phyloP scores from a whole-genome alignment of 2,329 filamentous ascomycete genomes.

The Colletotrichum higginsianum region DNA sequence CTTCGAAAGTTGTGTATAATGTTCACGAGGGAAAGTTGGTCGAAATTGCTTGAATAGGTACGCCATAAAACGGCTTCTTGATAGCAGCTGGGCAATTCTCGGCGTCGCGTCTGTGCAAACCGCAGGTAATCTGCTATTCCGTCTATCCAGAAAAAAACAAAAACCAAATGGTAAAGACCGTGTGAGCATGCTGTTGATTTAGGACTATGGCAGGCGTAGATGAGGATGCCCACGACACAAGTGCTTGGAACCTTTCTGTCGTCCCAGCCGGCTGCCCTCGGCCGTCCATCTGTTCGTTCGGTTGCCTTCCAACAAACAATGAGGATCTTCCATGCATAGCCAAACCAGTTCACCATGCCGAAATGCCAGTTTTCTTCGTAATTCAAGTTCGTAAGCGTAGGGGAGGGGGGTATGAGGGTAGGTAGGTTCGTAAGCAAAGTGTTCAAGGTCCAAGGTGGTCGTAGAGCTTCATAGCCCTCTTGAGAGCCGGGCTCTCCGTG shows the following conservation, averaged over 20 bases:
- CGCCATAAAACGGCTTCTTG: neutral
- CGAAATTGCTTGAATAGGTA: neutral
- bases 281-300: conserved; percentile 21
- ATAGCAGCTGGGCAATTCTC: neutral
- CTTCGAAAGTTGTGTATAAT: too few relatives aligned
- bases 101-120: neutral
- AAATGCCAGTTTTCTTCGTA: conserved; percentile 36
- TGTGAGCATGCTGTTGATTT: conserved; percentile 36
- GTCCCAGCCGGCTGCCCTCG: conserved; percentile 24
- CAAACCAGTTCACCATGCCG: conserved; percentile 35
- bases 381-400: conserved; percentile 37
- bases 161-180: conserved; percentile 29
- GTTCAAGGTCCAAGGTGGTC: conserved; percentile 26
- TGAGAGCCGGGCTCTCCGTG: conserved; percentile 28
- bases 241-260: conserved; percentile 15
- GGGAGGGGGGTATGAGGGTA: conserved; percentile 40
- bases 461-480: conserved; percentile 15
- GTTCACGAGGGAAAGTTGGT: conserved; percentile 8
- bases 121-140: conserved; percentile 28
- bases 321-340: conserved; percentile 30
- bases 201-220: conserved; percentile 37
- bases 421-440: conserved; percentile 36
- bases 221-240: conserved; percentile 26
- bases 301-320: conserved; percentile 1
- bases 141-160: conserved; percentile 24